These are phyloP conservation scores for Willaertia magna DNA, from an alignment of 208 protist genomes.

Conservation along the genomic window DNA sequence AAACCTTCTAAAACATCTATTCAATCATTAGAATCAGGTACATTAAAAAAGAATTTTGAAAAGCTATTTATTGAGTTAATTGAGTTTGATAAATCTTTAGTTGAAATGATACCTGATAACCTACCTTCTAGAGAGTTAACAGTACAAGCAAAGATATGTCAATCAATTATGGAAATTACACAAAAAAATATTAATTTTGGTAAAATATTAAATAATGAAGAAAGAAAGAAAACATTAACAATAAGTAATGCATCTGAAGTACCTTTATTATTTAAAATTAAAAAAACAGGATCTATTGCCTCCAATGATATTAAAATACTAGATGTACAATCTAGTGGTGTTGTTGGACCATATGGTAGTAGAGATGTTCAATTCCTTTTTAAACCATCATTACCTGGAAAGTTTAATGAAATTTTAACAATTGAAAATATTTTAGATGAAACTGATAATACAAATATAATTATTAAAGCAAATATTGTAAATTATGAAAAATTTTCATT, in stretches of 20 bases:
- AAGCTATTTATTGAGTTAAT: neutral
- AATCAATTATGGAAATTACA: slow-evolving; percentile 1
- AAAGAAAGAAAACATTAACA: neutral
- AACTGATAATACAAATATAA: neutral
- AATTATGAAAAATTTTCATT: slow-evolving; percentile 5
- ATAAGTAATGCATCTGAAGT: neutral
- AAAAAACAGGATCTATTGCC: slow-evolving; percentile 1
- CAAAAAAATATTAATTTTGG: slow-evolving; percentile 17
- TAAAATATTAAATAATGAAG: neutral
- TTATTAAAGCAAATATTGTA: slow-evolving; percentile 8
- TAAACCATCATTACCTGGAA: slow-evolving; percentile 4
- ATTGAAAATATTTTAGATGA: neutral
- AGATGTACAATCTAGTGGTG: neutral
- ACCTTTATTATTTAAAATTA: neutral
- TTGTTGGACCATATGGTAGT: slow-evolving; percentile 3
- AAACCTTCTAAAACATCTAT: too few relatives aligned
- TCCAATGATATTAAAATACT: neutral
- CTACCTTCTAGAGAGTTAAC: slow-evolving; percentile 1
- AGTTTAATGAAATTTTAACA: slow-evolving; percentile 8
- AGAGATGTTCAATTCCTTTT: slow-evolving; percentile 5
- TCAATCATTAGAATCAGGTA: too few relatives aligned
- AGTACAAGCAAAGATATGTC: neutral
- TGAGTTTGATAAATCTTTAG: neutral
- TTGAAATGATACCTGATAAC: neutral
- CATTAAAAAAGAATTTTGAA: neutral